Evolutionary conservation across 164 flowering plant species (phyloP).

Genomic region (Santalum album): DNA sequence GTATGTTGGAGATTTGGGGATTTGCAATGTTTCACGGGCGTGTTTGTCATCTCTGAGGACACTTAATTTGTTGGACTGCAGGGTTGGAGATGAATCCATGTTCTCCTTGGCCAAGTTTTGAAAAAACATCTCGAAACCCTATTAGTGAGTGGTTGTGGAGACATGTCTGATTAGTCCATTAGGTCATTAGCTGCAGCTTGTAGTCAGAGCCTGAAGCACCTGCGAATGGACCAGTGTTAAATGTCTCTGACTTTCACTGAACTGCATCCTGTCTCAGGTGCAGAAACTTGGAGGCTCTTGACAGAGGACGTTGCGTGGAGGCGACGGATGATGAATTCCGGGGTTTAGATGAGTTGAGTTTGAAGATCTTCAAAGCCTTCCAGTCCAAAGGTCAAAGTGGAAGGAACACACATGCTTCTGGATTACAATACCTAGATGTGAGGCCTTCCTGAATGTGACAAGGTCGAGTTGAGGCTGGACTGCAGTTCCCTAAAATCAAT

Average conservation of each 20-base stretch:
- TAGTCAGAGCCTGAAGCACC: conserved; percentile 41
- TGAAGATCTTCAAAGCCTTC: conserved; percentile 63
- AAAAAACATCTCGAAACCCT: conserved; percentile 73
- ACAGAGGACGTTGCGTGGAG: conserved; percentile 76
- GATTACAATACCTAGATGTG: conserved; percentile 71
- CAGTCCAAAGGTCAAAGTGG: conserved; percentile 71
- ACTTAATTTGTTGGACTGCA: conserved; percentile 74
- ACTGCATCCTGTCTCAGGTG: conserved; percentile 49
- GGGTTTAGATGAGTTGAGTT: conserved; percentile 26
- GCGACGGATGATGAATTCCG: conserved; percentile 71
- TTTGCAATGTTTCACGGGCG: conserved; percentile 47
- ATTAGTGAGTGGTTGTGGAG: conserved; percentile 71
- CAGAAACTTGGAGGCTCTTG: conserved; percentile 63
- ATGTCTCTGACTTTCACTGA: conserved; percentile 66
- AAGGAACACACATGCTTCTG: conserved; percentile 45
- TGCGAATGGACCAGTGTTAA: conserved; percentile 91
- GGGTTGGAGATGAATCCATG: conserved; percentile 66
- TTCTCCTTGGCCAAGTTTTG: conserved; percentile 54
- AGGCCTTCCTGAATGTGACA: conserved; percentile 73
- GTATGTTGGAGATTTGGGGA: conserved; percentile 63
- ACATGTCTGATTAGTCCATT: conserved; percentile 54
- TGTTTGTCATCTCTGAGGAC: conserved; percentile 55
- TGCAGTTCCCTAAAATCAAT: conserved; percentile 61
- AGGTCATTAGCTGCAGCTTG: conserved; percentile 48
- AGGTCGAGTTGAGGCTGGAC: conserved; percentile 64